Evolutionary conservation across 768 basidiomycete genomes (phyloP), one percentile per base, ranked within the genome.

Genomic region (Suillus brevipes): DNA sequence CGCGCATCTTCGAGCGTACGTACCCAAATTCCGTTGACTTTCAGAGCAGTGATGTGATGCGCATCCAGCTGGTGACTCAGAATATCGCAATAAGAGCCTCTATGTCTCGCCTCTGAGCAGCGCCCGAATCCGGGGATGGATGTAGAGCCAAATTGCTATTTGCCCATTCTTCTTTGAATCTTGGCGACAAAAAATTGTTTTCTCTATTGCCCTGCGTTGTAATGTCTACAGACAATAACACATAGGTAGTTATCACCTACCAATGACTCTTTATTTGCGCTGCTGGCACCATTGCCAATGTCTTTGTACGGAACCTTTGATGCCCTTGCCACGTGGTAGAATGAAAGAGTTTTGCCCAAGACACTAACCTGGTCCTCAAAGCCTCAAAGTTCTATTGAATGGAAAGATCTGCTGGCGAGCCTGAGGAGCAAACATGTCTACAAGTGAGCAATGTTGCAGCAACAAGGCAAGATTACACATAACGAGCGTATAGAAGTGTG

Each of bases 1-100:
- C 53, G n/a, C 53, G 53, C 13, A 55, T n/a, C 34, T n/a, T 55
- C 12, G n/a, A 55, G 12, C 20, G 53, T 55, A 34, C 12, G 53
- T 36, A 36, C 18, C 20, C 14, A 36, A 13, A 36, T n/a, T 36
- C 6, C n/a, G 31, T 55, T 55, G 53, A 34, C 12, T 14, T 1
- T 55, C 36, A n/a, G 18, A 55, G 34, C 53, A 55, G 34, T 34
- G 6, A 36, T 55, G 2, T 34, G 10, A 55, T 34, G 34, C 34
- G 10, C 10, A 55, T 20, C 6, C 53, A 55, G 34, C 53, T 34
- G 34, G 31, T 31, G 34, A 36, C 20, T n/a, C 53, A 12, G 53
- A 36, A 36, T 55, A 55, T 34, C 53, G 53, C 20, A 55, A 55
- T 36, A 55, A 55, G 36, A 55, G 53, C 31, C 53, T 55, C 53